Percentiles rank a stretch among this genome's conserved stretches.
phyloP scores from a whole-genome alignment of 169 alveolate genomes.

The Eimeria falciformis region DNA sequence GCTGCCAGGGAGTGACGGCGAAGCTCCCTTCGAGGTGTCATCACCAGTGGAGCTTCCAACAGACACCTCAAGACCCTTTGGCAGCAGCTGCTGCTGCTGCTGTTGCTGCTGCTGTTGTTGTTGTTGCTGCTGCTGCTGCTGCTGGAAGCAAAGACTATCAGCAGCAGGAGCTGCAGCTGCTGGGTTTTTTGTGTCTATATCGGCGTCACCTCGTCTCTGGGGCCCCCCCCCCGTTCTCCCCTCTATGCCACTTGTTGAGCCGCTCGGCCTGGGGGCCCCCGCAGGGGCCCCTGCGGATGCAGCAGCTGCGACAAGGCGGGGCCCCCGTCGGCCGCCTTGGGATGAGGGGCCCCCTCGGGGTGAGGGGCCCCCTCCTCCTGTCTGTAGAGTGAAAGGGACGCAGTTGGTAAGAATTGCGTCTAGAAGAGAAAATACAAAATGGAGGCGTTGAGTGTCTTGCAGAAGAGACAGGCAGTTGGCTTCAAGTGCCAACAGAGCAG shows the following conservation, averaged over 20 bases:
- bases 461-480: slow-evolving; percentile 22
- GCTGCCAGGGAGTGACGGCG: too few relatives aligned
- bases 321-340: too few relatives aligned
- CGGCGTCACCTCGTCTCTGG: too few relatives aligned
- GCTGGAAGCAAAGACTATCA: too few relatives aligned
- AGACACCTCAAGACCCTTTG: not conserved
- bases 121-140: not conserved
- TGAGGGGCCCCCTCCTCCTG: too few relatives aligned
- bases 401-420: slow-evolving; percentile 60
- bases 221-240: too few relatives aligned
- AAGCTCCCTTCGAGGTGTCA: not conserved
- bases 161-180: too few relatives aligned
- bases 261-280: too few relatives aligned
- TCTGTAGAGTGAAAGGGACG: slow-evolving; percentile 18
- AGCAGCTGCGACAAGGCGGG: too few relatives aligned
- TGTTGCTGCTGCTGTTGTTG: not conserved
- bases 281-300: too few relatives aligned
- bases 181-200: not conserved
- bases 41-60: not conserved
- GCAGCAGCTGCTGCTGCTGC: not conserved
- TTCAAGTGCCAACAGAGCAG: slow-evolving; percentile 54
- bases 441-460: slow-evolving; percentile 61
- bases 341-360: too few relatives aligned
- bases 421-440: slow-evolving; percentile 34
- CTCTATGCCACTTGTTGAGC: too few relatives aligned